Conservation (phyloP, 2,329 filamentous ascomycete species). For the Colletotrichum abscissum region DNA sequence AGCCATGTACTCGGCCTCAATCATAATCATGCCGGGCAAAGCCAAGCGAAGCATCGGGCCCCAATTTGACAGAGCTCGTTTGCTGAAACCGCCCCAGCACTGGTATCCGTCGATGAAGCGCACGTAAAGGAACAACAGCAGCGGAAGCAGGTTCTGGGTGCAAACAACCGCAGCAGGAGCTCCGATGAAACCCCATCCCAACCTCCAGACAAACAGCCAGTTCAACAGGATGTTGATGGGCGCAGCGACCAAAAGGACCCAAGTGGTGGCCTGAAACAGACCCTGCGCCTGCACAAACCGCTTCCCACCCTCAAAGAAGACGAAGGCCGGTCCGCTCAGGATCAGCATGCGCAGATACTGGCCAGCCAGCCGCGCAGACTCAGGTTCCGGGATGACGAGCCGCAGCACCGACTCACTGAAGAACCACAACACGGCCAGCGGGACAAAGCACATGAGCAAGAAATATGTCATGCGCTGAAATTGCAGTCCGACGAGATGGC, state of each 20-base stretch:
- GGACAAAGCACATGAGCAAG: constrained; percentile 76
- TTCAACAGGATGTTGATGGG: constrained; percentile 83
- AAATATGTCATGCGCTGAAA: constrained; percentile 86
- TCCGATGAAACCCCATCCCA: constrained; percentile 78
- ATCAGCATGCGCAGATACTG: constrained; percentile 79
- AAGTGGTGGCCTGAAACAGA: constrained; percentile 81
- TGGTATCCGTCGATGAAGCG: constrained; percentile 77
- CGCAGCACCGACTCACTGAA: constrained; percentile 74
- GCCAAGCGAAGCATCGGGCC: constrained; percentile 87
- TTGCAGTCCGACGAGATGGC: constrained; percentile 84
- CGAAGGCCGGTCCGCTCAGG: constrained; percentile 79
- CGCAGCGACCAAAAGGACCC: constrained; percentile 80
- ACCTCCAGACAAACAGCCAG: constrained; percentile 81
- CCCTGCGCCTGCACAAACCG: constrained; percentile 87
- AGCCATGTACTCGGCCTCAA: constrained; percentile 91
- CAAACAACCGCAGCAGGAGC: constrained; percentile 85
- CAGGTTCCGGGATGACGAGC: constrained; percentile 56
- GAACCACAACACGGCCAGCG: constrained; percentile 78
- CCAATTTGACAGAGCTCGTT: constrained; percentile 79
- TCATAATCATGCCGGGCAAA: constrained; percentile 91
- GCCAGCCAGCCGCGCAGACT: constrained; percentile 76
- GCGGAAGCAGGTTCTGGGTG: constrained; percentile 80
- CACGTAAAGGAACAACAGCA: constrained; percentile 83
- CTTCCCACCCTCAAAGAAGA: constrained; percentile 82
- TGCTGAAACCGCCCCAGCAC: constrained; percentile 87